Conservation (phyloP, 805 yeast species). For the Huiozyma sinensis region DNA sequence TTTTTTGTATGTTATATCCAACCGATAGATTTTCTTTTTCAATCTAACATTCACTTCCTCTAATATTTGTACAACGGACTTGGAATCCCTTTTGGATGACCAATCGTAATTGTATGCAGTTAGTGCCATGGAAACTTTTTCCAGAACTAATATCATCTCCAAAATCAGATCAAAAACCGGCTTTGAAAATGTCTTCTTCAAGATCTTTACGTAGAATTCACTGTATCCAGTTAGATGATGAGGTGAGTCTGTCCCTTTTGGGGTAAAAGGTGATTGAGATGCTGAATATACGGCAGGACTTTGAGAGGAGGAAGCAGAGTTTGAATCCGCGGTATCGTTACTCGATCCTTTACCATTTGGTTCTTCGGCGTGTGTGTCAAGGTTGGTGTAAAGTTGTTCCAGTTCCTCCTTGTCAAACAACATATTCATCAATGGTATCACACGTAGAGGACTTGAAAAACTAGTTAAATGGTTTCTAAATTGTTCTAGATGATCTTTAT, state of each 20-base stretch:
- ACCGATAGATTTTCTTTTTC: conserved; percentile 21
- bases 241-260: background rate
- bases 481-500: conserved; percentile 24
- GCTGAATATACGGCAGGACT: conserved; percentile 14
- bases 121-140: conserved; percentile 13
- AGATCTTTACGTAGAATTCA: conserved; percentile 21
- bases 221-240: conserved; percentile 1
- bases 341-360: too few relatives aligned
- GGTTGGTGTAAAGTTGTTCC: conserved; percentile 8
- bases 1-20: conserved; percentile 29
- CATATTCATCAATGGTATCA: conserved; percentile 27
- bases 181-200: conserved; percentile 26
- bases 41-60: conserved; percentile 9
- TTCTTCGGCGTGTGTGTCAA: background rate
- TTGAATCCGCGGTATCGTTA: background rate
- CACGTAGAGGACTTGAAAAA: conserved; percentile 31
- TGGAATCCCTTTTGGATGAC: background rate
- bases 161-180: conserved; percentile 22
- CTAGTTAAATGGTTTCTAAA: conserved; percentile 36
- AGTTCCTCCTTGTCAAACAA: conserved; percentile 15
- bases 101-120: conserved; percentile 3
- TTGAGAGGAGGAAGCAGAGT: background rate
- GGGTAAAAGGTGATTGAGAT: conserved; percentile 20
- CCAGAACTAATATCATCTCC: conserved; percentile 26
- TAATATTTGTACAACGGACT: background rate